Conservation (phyloP, 108 stramenopile genomes). For the Pseudonitzschia multiseries region DNA sequence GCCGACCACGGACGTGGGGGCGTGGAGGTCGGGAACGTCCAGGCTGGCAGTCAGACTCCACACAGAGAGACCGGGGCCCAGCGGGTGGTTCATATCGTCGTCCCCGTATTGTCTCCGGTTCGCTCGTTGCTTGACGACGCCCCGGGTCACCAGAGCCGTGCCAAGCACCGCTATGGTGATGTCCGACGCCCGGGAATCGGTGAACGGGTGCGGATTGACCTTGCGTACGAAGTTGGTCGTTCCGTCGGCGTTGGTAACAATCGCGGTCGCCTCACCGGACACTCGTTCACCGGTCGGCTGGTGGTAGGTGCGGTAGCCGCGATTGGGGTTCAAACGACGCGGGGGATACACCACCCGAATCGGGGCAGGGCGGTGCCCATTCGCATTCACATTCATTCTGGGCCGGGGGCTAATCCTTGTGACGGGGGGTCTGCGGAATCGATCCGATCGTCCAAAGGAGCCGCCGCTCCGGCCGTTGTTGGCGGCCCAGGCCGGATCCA, state of each 20-base stretch:
- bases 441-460: constrained; percentile 43
- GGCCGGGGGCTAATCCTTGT: too few relatives aligned
- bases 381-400: neutral
- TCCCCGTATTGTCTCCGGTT: neutral
- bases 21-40: constrained; percentile 55
- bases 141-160: constrained; percentile 18
- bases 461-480: constrained; percentile 66
- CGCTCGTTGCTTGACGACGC: constrained; percentile 3
- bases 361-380: constrained; percentile 4
- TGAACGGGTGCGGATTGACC: neutral
- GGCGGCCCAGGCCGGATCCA: constrained; percentile 36
- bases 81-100: constrained; percentile 13
- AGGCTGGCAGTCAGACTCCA: constrained; percentile 51
- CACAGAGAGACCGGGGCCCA: constrained; percentile 67
- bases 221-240: neutral
- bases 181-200: constrained; percentile 21
- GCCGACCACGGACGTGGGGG: constrained; percentile 47
- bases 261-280: too few relatives aligned
- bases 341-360: constrained; percentile 6
- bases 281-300: neutral
- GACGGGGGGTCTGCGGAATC: neutral
- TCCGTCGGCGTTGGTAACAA: constrained; percentile 11
- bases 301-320: neutral
- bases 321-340: neutral
- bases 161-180: constrained; percentile 15